Conservation (phyloP, 352 stramenopile species). For the Phytopythium helicoides region DNA sequence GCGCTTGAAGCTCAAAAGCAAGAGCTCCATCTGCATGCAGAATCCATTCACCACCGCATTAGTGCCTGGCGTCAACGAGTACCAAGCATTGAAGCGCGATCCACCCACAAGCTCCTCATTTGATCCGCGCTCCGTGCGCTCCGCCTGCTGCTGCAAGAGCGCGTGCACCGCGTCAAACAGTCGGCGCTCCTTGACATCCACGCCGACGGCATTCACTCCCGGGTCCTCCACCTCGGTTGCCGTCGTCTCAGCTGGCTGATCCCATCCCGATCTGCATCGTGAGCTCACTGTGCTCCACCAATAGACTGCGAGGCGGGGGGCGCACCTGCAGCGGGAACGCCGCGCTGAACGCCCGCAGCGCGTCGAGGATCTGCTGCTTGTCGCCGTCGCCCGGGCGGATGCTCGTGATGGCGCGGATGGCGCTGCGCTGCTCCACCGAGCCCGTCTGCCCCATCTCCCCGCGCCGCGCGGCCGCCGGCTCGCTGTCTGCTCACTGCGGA, state of each 20-base stretch:
- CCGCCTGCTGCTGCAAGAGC: slow-evolving; percentile 64
- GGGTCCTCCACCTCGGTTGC: slow-evolving; percentile 20
- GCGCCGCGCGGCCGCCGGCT: background rate
- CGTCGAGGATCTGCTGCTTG: slow-evolving; percentile 46
- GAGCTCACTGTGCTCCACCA: background rate
- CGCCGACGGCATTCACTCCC: slow-evolving; percentile 17
- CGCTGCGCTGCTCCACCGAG: slow-evolving; percentile 77
- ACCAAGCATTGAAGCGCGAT: background rate
- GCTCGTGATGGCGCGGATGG: slow-evolving; percentile 67
- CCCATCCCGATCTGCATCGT: background rate
- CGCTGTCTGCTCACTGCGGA: background rate
- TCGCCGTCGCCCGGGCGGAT: slow-evolving; percentile 41
- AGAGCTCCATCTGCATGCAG: slow-evolving; percentile 45
- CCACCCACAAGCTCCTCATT: slow-evolving; percentile 48
- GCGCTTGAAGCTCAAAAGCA: slow-evolving; percentile 68
- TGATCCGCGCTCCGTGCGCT: slow-evolving; percentile 46
- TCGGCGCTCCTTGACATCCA: slow-evolving; percentile 76
- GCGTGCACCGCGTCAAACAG: slow-evolving; percentile 73
- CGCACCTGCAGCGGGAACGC: slow-evolving; percentile 72
- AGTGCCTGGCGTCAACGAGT: background rate
- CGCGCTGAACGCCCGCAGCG: slow-evolving; percentile 67
- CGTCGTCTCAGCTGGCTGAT: slow-evolving; percentile 14
- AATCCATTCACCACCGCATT: background rate
- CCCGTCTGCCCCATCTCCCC: slow-evolving; percentile 67
- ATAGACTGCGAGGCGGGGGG: no score